A percentile compares a stretch with the other conserved stretches of the same genome.
These are phyloP conservation scores for Phycomyces blakesleeanus DNA, from an alignment of 192 early-diverging fungal genomes.

Conservation along the genomic window DNA sequence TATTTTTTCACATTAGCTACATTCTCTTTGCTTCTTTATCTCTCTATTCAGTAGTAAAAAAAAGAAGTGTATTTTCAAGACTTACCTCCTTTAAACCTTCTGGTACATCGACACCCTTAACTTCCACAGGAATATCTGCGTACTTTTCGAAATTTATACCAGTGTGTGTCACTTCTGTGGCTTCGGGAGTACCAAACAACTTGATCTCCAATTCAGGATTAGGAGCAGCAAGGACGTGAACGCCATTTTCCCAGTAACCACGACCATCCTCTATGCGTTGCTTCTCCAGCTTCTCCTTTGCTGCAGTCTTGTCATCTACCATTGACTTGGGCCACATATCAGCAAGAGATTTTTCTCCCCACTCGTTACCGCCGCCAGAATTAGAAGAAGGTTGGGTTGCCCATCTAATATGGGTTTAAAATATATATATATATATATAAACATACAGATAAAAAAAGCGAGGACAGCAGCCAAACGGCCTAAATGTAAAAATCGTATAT, in stretches of 20 bases:
- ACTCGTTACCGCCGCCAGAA: not conserved
- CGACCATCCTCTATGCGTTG: slow-evolving; percentile 16
- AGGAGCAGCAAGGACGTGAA: not conserved
- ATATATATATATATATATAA: no score
- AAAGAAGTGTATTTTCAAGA: not conserved
- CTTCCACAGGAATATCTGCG: slow-evolving; percentile 63
- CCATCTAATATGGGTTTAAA: not conserved
- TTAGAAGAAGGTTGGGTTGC: not conserved
- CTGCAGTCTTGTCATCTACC: not conserved
- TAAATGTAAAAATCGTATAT: not conserved
- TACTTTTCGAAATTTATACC: slow-evolving; percentile 83
- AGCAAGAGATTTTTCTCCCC: slow-evolving; percentile 11
- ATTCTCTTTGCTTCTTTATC: no score
- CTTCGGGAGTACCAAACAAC: slow-evolving; percentile 46
- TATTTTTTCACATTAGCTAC: no score
- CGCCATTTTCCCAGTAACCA: slow-evolving; percentile 18
- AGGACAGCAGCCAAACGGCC: not conserved
- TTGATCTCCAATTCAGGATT: slow-evolving; percentile 55
- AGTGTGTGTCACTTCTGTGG: slow-evolving; percentile 46
- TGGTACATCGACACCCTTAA: slow-evolving; percentile 51
- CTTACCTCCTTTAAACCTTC: slow-evolving; percentile 46
- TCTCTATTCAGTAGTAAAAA: not conserved
- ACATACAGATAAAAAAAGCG: not conserved
- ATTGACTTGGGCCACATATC: slow-evolving; percentile 1
- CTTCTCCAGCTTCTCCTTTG: slow-evolving; percentile 5